Conservation (phyloP, 306 rosid species). For the Pyrus communis region DNA sequence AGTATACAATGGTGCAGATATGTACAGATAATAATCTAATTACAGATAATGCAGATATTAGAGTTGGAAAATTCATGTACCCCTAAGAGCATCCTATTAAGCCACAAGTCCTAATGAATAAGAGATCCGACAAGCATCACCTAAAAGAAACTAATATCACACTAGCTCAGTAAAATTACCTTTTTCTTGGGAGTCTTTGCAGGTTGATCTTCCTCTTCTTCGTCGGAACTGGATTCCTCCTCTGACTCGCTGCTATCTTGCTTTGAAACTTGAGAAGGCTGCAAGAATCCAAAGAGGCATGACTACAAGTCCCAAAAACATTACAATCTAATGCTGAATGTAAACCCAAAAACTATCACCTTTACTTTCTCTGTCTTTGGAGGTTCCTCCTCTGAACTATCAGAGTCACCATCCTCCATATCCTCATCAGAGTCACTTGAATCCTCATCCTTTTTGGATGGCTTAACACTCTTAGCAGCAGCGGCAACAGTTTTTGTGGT, state of each 20-base stretch:
- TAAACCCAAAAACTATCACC: background rate
- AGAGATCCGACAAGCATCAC: background rate
- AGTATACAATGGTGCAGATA: background rate
- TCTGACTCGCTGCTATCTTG: constrained; percentile 23
- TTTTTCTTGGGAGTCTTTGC: constrained; percentile 41
- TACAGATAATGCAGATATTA: background rate
- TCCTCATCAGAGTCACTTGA: constrained; percentile 24
- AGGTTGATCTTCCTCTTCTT: constrained; percentile 24
- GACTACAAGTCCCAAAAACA: background rate
- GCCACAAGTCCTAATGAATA: background rate
- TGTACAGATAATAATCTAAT: no score
- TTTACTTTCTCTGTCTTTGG: constrained; percentile 2
- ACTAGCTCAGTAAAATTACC: constrained; percentile 12
- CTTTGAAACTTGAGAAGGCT: constrained; percentile 20
- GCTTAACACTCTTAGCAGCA: constrained; percentile 15
- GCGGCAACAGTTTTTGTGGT: constrained; percentile 5
- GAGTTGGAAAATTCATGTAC: background rate
- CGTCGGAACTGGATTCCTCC: constrained; percentile 15
- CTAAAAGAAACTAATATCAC: background rate
- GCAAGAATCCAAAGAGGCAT: background rate
- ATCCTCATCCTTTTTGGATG: constrained; percentile 23
- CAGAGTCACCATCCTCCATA: constrained; percentile 20
- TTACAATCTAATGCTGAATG: background rate
- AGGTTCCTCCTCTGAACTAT: constrained; percentile 16
- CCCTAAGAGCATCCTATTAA: background rate